Evolutionary conservation across 176 grass and related monocot genomes (phyloP), one percentile per base, ranked within the genome.

Genomic region (Pontederia paniculata): DNA sequence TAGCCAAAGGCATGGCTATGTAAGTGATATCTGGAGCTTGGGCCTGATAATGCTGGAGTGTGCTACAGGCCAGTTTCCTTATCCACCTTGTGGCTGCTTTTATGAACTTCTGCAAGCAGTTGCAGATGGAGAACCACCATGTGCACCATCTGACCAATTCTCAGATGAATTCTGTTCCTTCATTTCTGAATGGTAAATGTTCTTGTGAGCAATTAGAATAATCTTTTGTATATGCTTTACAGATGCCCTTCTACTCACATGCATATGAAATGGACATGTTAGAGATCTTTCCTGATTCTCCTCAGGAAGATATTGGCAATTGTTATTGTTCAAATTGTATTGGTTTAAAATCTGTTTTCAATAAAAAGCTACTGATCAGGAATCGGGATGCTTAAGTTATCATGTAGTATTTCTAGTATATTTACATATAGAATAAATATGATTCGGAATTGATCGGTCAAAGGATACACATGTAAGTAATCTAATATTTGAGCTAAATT

Each of bases 1-100:
- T 70, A 80, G 86, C 5, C 5, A 78, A 57, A 97, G 58, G 65
- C 82, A 97, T 67, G 91, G 91, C 10, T 67, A 77, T 50, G 48
- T 84, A 62, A 97, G 93, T 76, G 93, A 97, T 58, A 97, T 97
- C 52, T 97, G 93, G 93, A 97, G 93, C 76, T 68, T 97, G 37
- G 93, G 93, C 18, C 66, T 97, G 46, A 71, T 90, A 49, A 65
- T 91, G 21, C 58, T 97, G 60, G 86, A 97, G 71, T 97, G 86
- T 62, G 93, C 93, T 49, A 97, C 83, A 0, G 93, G 93, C 16
- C 67, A 73, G 58, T 97, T 97, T 76, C 93, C 93, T 64, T 97
- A 88, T 71, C 93, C 93, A 28, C 69, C 20, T 52, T 16, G 42
- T 62, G 83, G 81, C 13, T 88, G 77, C 72, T 90, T 88, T 76